phyloP scores from a whole-genome alignment of 2,329 filamentous ascomycete species.

The Lasiodiplodia hormozganensis region DNA sequence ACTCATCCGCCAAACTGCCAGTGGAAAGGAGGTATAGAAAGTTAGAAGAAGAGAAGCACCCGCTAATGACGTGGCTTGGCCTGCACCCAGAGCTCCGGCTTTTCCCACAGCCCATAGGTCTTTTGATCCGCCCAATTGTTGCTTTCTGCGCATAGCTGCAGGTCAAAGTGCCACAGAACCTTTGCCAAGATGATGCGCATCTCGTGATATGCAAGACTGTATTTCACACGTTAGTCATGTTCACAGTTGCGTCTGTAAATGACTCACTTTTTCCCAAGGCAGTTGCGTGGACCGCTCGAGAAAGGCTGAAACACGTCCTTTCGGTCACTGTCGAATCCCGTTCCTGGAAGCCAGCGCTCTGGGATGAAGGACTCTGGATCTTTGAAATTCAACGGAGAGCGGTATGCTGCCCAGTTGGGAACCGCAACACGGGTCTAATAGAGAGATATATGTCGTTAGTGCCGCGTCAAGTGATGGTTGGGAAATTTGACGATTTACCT shows the following conservation, averaged over 20 bases:
- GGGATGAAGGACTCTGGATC: constrained; percentile 47
- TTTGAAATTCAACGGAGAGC: constrained; percentile 41
- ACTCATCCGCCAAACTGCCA: no score
- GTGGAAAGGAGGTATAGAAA: no score
- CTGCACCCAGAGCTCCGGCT: constrained; percentile 34
- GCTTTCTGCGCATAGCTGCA: constrained; percentile 44
- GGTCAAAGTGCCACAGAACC: constrained; percentile 47
- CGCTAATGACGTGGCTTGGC: no score
- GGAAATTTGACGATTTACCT: constrained; percentile 29
- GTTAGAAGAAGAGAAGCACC: no score
- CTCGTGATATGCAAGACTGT: constrained; percentile 45
- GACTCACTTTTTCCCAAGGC: constrained; percentile 45
- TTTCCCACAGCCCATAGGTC: constrained; percentile 47
- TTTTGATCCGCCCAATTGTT: constrained; percentile 41
- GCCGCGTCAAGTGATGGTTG: not conserved
- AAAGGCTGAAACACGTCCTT: constrained; percentile 51
- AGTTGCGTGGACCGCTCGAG: constrained; percentile 51
- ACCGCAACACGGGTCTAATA: constrained; percentile 34
- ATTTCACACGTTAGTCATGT: constrained; percentile 20
- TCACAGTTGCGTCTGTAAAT: constrained; percentile 3
- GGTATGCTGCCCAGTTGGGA: constrained; percentile 23
- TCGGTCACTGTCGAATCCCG: constrained; percentile 39
- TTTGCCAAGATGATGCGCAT: constrained; percentile 50
- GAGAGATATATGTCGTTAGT: not conserved
- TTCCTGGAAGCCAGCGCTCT: constrained; percentile 48